Evolutionary conservation across 2,329 filamentous ascomycete genomes (phyloP).

Genomic region (Massarina eburnea): DNA sequence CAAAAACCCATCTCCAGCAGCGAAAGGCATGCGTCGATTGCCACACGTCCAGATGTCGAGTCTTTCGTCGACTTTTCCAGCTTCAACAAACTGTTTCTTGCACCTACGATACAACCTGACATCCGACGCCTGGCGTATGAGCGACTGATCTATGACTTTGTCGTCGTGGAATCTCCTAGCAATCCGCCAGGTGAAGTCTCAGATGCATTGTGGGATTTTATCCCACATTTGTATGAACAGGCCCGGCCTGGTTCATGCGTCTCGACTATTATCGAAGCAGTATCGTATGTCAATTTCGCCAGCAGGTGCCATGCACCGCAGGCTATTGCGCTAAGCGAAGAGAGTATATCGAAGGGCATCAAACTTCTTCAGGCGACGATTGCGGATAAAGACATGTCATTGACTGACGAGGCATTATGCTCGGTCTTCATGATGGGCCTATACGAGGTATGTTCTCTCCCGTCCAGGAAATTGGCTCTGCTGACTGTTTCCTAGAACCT

Average conservation of each 20-base stretch:
- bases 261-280: constrained; percentile 23
- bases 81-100: constrained; percentile 17
- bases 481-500: constrained; percentile 21
- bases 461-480: not conserved
- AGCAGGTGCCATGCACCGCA: constrained; percentile 27
- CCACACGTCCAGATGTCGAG: not conserved
- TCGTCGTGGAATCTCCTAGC: constrained; percentile 20
- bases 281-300: constrained; percentile 32
- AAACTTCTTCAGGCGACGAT: constrained; percentile 26
- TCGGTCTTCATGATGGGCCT: constrained; percentile 33
- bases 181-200: constrained; percentile 17
- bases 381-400: constrained; percentile 21
- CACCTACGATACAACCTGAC: constrained; percentile 15
- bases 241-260: constrained; percentile 25
- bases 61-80: not conserved
- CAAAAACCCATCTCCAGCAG: not conserved
- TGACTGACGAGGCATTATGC: constrained; percentile 24
- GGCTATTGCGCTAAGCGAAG: constrained; percentile 24
- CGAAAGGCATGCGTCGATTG: not conserved
- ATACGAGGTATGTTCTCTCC: constrained; percentile 24
- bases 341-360: constrained; percentile 24
- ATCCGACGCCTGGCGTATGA: constrained; percentile 30
- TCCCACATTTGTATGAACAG: constrained; percentile 27
- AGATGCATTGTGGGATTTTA: constrained; percentile 29
- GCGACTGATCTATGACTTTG: constrained; percentile 37